These are phyloP conservation scores for Fusarium begoniae DNA, from an alignment of 2,329 filamentous ascomycete genomes.

Conservation along the genomic window DNA sequence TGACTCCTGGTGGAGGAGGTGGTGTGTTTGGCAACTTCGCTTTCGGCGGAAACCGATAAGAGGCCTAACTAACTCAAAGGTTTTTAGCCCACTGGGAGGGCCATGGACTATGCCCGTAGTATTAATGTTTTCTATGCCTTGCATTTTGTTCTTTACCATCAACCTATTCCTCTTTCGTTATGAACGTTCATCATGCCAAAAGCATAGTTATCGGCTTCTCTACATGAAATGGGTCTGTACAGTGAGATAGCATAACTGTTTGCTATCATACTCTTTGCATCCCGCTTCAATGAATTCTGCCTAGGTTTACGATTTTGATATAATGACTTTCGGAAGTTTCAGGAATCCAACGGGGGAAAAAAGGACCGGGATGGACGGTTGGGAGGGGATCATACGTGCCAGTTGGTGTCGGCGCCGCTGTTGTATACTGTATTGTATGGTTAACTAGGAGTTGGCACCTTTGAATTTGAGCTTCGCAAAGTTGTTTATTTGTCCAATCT, in stretches of 20 bases:
- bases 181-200: slow-evolving; percentile 7
- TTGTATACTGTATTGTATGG: slow-evolving; percentile 40
- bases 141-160: slow-evolving; percentile 8
- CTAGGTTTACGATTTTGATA: slow-evolving; percentile 19
- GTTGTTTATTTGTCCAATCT: background rate
- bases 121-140: slow-evolving; percentile 21
- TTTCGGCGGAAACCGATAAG: slow-evolving; percentile 56
- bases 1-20: slow-evolving; percentile 80
- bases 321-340: slow-evolving; percentile 9
- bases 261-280: slow-evolving; percentile 2
- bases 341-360: slow-evolving; percentile 11
- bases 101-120: slow-evolving; percentile 24
- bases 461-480: slow-evolving; percentile 26
- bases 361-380: slow-evolving; percentile 10
- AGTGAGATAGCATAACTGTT: background rate
- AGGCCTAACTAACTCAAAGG: background rate
- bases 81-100: background rate
- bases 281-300: slow-evolving; percentile 2
- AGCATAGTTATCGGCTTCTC: background rate
- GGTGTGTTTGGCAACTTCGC: slow-evolving; percentile 81
- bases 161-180: background rate
- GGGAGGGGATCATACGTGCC: slow-evolving; percentile 10
- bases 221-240: background rate
- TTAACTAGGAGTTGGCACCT: slow-evolving; percentile 32
- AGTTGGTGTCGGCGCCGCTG: slow-evolving; percentile 33